Evolutionary conservation across 2,329 filamentous ascomycete species (phyloP).

Genomic region (Uncinocarpus reesii): DNA sequence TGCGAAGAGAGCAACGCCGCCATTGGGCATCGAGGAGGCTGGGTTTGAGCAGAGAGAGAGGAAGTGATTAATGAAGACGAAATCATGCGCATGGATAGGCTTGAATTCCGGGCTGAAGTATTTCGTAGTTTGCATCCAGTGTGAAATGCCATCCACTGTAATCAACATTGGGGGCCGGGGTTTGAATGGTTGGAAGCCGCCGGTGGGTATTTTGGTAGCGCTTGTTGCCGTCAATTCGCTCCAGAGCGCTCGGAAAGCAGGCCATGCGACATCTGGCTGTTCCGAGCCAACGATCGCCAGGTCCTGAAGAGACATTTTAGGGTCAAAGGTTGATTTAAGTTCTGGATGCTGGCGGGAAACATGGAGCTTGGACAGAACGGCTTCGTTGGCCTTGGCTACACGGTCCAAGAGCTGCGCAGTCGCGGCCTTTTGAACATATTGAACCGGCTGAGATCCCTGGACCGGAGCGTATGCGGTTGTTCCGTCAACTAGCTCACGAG

Average conservation of each 20-base stretch:
- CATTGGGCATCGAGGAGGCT: constrained; percentile 49
- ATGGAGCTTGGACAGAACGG: constrained; percentile 47
- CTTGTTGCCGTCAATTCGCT: constrained; percentile 55
- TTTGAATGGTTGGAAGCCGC: constrained; percentile 33
- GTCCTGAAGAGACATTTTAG: constrained; percentile 52
- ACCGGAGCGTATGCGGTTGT: constrained; percentile 70
- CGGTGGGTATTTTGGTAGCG: constrained; percentile 33
- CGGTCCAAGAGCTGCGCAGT: constrained; percentile 62
- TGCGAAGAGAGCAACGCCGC: constrained; percentile 66
- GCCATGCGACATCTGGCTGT: constrained; percentile 69
- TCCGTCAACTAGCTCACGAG: constrained; percentile 68
- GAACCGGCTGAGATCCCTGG: constrained; percentile 41
- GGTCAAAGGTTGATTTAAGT: constrained; percentile 50
- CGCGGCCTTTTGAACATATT: constrained; percentile 71
- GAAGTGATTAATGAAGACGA: constrained; percentile 66
- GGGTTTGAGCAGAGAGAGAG: constrained; percentile 51
- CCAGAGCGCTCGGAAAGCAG: constrained; percentile 72
- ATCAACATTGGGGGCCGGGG: constrained; percentile 58
- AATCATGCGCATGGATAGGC: constrained; percentile 74
- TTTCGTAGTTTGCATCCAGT: constrained; percentile 66
- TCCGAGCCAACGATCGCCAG: constrained; percentile 59
- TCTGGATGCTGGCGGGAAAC: constrained; percentile 47
- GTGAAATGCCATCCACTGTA: constrained; percentile 64
- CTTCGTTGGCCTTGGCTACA: constrained; percentile 61
- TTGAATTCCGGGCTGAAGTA: constrained; percentile 65